These are phyloP conservation scores for Nepenthes gracilis DNA, from an alignment of 148 eudicot species.

Conservation along the genomic window DNA sequence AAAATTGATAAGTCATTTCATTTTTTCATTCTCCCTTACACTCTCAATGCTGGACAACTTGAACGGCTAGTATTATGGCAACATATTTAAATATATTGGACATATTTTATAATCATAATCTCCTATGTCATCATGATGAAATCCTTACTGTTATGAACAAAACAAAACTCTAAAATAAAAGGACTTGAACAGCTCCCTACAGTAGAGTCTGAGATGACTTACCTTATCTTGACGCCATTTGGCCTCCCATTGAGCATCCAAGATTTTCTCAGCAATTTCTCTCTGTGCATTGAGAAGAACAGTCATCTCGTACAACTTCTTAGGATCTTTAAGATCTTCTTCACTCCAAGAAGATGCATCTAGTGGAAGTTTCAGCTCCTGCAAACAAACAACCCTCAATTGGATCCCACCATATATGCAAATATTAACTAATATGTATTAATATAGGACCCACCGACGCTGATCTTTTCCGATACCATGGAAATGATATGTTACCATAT, in stretches of 20 bases:
- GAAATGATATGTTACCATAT: too few species aligned
- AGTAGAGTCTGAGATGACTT: background rate
- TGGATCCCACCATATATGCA: background rate
- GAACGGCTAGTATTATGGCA: too few species aligned
- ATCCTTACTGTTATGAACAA: too few species aligned
- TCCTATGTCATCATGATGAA: too few species aligned
- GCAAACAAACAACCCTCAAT: constrained; percentile 13
- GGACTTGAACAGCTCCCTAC: too few species aligned
- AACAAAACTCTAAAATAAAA: too few species aligned
- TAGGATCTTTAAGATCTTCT: constrained; percentile 87
- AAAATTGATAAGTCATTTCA: too few species aligned
- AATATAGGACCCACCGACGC: background rate
- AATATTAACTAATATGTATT: too few species aligned
- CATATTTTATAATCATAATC: too few species aligned
- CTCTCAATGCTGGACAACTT: too few species aligned
- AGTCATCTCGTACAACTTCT: constrained; percentile 74
- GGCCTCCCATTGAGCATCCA: constrained; percentile 86
- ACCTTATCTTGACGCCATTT: constrained; percentile 92
- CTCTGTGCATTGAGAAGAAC: constrained; percentile 83
- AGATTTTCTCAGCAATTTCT: constrained; percentile 68
- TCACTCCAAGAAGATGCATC: constrained; percentile 74
- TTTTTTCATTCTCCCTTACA: too few species aligned
- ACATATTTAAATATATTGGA: too few species aligned
- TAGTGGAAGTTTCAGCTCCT: constrained; percentile 78
- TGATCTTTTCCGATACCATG: background rate